phyloP scores from a whole-genome alignment of 805 yeast genomes.

The Teunomyces funiuensis region DNA sequence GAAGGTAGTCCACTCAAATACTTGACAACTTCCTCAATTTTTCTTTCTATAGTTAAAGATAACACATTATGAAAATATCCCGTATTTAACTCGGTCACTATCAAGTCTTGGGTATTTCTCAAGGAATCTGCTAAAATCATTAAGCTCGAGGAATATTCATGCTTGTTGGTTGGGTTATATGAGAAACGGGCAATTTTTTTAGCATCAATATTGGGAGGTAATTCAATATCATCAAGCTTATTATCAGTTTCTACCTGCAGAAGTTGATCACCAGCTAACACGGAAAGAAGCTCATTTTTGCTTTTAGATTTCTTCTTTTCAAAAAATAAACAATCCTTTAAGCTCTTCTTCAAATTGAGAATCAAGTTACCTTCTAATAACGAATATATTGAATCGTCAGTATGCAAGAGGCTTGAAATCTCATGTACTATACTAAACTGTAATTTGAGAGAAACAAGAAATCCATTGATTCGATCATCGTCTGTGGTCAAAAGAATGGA shows the following conservation, averaged over 20 bases:
- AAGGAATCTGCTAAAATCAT: conserved; percentile 14
- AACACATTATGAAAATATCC: conserved; percentile 17
- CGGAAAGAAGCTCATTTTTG: conserved; percentile 14
- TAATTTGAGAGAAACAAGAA: conserved; percentile 28
- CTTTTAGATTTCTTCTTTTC: conserved; percentile 3
- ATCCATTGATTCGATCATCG: conserved; percentile 31
- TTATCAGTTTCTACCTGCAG: conserved; percentile 13
- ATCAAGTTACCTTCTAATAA: conserved; percentile 12
- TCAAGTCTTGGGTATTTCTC: neutral
- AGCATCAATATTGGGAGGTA: conserved; percentile 40
- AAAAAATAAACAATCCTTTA: conserved; percentile 16
- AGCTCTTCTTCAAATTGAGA: conserved; percentile 12
- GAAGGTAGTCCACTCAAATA: conserved; percentile 6
- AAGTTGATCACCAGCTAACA: conserved; percentile 6
- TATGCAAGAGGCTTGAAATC: conserved; percentile 6
- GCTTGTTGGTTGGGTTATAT: conserved; percentile 3
- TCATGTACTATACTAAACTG: conserved; percentile 26
- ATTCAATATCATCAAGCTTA: conserved; percentile 32
- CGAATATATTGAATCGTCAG: neutral
- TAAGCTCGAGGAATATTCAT: conserved; percentile 15
- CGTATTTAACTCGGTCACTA: conserved; percentile 1
- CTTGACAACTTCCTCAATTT: conserved; percentile 11
- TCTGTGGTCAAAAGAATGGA: conserved; percentile 27
- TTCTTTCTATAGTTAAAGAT: conserved; percentile 20
- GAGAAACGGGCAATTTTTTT: conserved; percentile 21